phyloP scores from a whole-genome alignment of 768 basidiomycete genomes.

The Asterophora parasitica region DNA sequence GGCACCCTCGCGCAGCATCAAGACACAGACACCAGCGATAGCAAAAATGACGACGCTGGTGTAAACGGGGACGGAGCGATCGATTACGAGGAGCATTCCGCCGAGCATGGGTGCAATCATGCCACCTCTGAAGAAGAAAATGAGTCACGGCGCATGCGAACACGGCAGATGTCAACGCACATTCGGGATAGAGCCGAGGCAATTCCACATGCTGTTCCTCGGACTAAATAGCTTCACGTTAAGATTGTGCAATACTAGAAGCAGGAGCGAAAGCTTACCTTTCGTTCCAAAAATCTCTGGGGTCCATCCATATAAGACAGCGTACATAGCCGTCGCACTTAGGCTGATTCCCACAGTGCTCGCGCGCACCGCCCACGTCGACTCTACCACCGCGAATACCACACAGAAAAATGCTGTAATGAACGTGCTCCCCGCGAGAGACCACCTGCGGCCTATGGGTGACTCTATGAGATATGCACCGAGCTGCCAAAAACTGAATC shows the following conservation, averaged over 20 bases:
- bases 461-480: conserved; percentile 84
- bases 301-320: conserved; percentile 87
- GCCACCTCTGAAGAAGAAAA: conserved; percentile 55
- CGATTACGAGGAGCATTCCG: conserved; percentile 62
- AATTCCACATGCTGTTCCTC: conserved; percentile 85
- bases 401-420: conserved; percentile 71
- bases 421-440: conserved; percentile 72
- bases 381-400: conserved; percentile 57
- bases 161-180: conserved; percentile 35
- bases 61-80: conserved; percentile 72
- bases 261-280: conserved; percentile 34
- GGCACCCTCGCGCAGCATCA: conserved; percentile 50
- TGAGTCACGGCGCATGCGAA: conserved; percentile 1
- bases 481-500: conserved; percentile 38
- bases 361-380: conserved; percentile 53
- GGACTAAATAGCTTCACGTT: conserved; percentile 37
- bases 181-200: conserved; percentile 84
- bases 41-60: conserved; percentile 64
- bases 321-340: conserved; percentile 81
- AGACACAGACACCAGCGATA: conserved; percentile 56
- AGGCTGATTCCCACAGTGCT: conserved; percentile 77
- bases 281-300: conserved; percentile 84
- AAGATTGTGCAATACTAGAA: not conserved
- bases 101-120: conserved; percentile 86
- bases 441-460: conserved; percentile 61